Evolutionary conservation across 257 asterid genomes (phyloP), one percentile per base, ranked within the genome.

Genomic region (Knoxia roxburghii): DNA sequence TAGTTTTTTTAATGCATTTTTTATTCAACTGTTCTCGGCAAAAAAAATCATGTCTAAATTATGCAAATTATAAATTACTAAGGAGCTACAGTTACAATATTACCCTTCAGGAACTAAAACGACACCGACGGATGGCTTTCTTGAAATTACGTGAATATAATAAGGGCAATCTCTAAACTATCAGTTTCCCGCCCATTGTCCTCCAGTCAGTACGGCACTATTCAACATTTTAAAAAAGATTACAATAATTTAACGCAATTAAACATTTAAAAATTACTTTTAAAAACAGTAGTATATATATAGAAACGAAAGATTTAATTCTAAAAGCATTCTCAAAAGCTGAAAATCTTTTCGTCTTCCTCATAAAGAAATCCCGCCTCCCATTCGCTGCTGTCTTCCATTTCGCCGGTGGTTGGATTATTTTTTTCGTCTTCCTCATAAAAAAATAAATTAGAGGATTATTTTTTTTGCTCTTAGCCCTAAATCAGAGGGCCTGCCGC

Each of bases 131-230:
- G 63, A 32, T 35, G 64, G 64, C 9, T 15, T 17, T 59, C 26
- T 21, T 18, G 64, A 59, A 0, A 59, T 59, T 33, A 59, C 2
- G 15, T 21, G 26, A 8, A 3, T 2, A n/a, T 2, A 33, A n/a
- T 15, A 54, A 63, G 78, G 67, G 56, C 40, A 45, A 62, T 46
- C 29, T 30, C 61, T 30, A 54, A 12, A 46, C 4, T 8, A 13
- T 1, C 17, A 37, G 57, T 75, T 60, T 75, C 79, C 79, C 75
- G 75, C 76, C 72, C 61, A 59, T 40, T 3, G 29, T n/a, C n/a
- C n/a, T n/a, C n/a, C n/a, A n/a, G n/a, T n/a, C n/a, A n/a, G n/a
- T n/a, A n/a, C n/a, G n/a, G n/a, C n/a, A n/a, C n/a, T n/a, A n/a
- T n/a, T n/a, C n/a, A n/a, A n/a, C n/a, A n/a, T n/a, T n/a, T n/a